Conservation (phyloP, 345 rosid species). For the Jatropha curcas region DNA sequence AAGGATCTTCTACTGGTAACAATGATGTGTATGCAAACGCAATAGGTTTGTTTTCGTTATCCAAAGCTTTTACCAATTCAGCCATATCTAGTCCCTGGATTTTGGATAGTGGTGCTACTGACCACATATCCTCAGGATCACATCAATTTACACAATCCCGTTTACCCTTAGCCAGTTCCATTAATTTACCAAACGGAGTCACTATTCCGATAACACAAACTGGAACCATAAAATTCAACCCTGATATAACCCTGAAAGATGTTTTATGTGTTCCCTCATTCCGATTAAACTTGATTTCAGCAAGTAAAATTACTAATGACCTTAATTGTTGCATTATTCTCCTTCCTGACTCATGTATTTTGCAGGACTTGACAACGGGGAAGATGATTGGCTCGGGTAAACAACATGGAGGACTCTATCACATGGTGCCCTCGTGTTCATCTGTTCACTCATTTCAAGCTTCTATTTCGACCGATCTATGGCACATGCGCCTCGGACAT, state of each 20-base stretch:
- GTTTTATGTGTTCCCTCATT: not conserved
- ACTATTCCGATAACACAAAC: not conserved
- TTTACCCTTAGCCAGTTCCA: not conserved
- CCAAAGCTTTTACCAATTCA: not conserved
- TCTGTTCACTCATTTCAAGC: too few relatives aligned
- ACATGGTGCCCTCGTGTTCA: too few relatives aligned
- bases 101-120: constrained; percentile 1
- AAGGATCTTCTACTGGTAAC: too few relatives aligned
- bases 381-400: too few relatives aligned
- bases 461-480: too few relatives aligned
- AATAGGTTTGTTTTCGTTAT: too few relatives aligned
- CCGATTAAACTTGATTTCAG: too few relatives aligned
- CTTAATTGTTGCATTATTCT: not conserved
- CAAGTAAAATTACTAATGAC: not conserved
- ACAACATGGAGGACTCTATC: too few relatives aligned
- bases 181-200: not conserved
- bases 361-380: not conserved
- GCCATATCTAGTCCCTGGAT: not conserved
- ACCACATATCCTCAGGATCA: not conserved
- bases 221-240: not conserved
- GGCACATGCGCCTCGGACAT: too few relatives aligned
- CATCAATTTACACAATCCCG: not conserved
- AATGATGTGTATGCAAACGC: too few relatives aligned
- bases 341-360: not conserved
- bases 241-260: not conserved